phyloP scores from a whole-genome alignment of 2,329 filamentous ascomycete genomes.

The Hymenotorrendiella dingleyae region DNA sequence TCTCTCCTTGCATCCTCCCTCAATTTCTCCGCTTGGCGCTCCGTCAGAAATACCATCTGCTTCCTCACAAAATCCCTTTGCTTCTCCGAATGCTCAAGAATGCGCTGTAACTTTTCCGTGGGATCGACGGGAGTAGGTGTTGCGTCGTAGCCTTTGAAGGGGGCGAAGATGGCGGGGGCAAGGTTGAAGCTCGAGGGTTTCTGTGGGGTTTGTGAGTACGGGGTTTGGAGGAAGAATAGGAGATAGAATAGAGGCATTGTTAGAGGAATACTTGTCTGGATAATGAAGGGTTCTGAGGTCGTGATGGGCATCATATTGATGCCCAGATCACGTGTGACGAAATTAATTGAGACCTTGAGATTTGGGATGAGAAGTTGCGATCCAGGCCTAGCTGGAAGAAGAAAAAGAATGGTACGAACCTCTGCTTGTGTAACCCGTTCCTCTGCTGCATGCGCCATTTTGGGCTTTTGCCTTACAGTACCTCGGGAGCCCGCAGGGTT shows the following conservation, averaged over 20 bases:
- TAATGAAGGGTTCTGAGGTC: no score
- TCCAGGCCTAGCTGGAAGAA: no score
- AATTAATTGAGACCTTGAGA: background rate
- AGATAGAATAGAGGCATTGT: background rate
- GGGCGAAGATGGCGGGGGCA: constrained; percentile 22
- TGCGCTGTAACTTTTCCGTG: constrained; percentile 15
- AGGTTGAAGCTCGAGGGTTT: constrained; percentile 5
- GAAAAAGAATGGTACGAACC: no score
- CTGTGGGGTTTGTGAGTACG: background rate
- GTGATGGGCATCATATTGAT: no score
- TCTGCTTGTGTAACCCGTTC: no score
- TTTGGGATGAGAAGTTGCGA: background rate
- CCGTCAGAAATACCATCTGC: constrained; percentile 17
- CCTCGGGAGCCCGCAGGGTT: no score
- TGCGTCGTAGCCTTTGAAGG: constrained; percentile 17
- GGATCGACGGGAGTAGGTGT: constrained; percentile 1
- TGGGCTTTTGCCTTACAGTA: no score
- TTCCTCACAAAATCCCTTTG: constrained; percentile 22
- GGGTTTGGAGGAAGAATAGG: background rate
- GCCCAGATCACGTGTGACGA: no score
- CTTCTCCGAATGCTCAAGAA: constrained; percentile 15
- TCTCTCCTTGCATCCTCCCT: constrained; percentile 12
- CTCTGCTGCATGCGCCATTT: no score
- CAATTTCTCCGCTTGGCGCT: constrained; percentile 11
- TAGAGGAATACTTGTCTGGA: no score